Conservation (phyloP, 208 protist species). For the Leptomonas pyrrhocoris region DNA sequence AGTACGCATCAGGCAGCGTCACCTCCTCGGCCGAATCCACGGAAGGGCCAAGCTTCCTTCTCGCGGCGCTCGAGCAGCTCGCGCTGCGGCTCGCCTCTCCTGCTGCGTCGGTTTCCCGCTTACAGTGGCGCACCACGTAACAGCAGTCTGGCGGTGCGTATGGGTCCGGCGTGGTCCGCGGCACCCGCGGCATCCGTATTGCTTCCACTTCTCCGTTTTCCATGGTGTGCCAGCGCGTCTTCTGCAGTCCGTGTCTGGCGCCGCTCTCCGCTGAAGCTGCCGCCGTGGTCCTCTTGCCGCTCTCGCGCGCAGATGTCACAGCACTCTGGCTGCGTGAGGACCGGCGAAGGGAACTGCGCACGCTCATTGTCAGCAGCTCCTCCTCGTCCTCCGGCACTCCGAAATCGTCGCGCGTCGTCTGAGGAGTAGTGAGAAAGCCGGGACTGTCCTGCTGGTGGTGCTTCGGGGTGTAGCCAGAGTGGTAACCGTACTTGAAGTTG, state of each 20-base stretch:
- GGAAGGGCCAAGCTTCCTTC: background rate
- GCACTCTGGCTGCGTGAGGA: background rate
- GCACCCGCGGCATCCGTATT: background rate
- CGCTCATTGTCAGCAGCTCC: conserved; percentile 2
- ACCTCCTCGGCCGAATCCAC: background rate
- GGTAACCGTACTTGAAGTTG: conserved; percentile 14
- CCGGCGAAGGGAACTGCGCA: conserved; percentile 25
- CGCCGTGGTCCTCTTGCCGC: background rate
- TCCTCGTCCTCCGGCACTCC: conserved; percentile 6
- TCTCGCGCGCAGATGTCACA: background rate
- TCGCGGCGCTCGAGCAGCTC: background rate
- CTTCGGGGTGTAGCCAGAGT: background rate
- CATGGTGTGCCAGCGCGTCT: conserved; percentile 6
- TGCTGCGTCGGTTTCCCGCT: background rate
- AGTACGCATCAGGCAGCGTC: background rate
- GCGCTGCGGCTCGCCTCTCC: background rate
- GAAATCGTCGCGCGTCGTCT: background rate
- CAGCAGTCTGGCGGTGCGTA: conserved; percentile 14
- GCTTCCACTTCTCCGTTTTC: conserved; percentile 20
- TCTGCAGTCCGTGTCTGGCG: background rate
- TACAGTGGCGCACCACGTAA: conserved; percentile 22
- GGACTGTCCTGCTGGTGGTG: conserved; percentile 8
- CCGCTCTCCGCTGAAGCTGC: too few relatives aligned
- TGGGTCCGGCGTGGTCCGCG: conserved; percentile 11
- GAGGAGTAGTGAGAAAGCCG: background rate